Evolutionary conservation across 176 grass and related monocot genomes (phyloP), one percentile per base, ranked within the genome.

Genomic region (Oryza coarctata): DNA sequence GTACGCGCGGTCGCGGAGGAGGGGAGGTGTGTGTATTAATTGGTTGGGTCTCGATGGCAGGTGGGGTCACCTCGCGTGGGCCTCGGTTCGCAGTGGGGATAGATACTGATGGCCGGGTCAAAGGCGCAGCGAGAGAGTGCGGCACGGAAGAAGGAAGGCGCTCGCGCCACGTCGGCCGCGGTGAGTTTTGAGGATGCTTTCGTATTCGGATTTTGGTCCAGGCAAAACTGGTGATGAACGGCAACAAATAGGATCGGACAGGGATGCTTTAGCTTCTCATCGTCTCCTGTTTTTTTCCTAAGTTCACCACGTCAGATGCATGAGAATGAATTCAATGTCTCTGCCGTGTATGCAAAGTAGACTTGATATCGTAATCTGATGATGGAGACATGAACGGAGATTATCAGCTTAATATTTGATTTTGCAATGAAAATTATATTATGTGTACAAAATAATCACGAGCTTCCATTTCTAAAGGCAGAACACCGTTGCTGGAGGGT

Each of bases 61-160:
- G 77, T 80, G 35, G 82, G 71, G 15, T 4, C 10, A 1, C 2
- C 3, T 0, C 22, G 57, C 28, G 75, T 39, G 69, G 80, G 22
- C 1, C 28, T 17, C 32, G 41, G 13, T 0, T 13, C 0, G 45
- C 62, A 67, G 68, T 4, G 58, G 55, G 22, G 20, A 9, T 58
- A 43, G 45, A 3, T 10, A 49, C 26, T 25, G 2, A 22, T 55
- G 50, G 7, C 3, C 50, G 67, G 32, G 52, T 76, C 58, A 80
- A 86, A 32, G 25, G 70, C 76, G 63, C 29, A 49, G 86, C 73
- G 70, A 70, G 49, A 75, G 34, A 52, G 55, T 41, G 71, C 64
- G 82, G 83, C 77, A 82, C 66, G 83, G 55, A 77, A 71, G 77
- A 77, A 57, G 83, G 55, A 77, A 71, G 77, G 65, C 63, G 34